Conservation (phyloP, 2,329 filamentous ascomycete genomes). For the Fusarium veterinarium region DNA sequence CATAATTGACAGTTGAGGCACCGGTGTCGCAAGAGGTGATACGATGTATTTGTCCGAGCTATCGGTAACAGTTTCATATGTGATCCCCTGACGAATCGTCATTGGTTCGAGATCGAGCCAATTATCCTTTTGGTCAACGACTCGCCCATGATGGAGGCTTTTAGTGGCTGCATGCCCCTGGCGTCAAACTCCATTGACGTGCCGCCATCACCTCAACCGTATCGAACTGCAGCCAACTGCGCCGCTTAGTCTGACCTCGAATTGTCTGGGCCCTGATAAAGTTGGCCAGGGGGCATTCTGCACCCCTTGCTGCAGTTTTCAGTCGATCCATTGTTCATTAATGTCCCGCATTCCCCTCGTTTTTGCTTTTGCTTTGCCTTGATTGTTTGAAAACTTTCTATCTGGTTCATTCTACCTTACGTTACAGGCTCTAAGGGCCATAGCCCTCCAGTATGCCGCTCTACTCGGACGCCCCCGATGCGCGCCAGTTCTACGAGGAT, state of each 20-base stretch:
- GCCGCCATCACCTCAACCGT: constrained; percentile 6
- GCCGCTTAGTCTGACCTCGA: constrained; percentile 28
- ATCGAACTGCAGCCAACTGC: constrained; percentile 8
- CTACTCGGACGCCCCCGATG: constrained; percentile 63
- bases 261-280: constrained; percentile 19
- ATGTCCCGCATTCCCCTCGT: constrained; percentile 26
- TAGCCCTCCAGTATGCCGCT: constrained; percentile 59
- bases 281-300: constrained; percentile 3
- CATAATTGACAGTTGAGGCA: not conserved
- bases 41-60: constrained; percentile 14
- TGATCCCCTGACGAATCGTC: not conserved
- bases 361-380: constrained; percentile 5
- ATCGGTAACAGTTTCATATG: constrained; percentile 11
- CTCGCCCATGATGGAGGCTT: not conserved
- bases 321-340: not conserved
- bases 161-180: constrained; percentile 8
- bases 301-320: constrained; percentile 5
- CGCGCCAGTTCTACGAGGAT: constrained; percentile 61
- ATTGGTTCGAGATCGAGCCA: not conserved
- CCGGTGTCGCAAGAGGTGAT: not conserved
- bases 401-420: not conserved
- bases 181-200: constrained; percentile 21
- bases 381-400: too few relatives aligned
- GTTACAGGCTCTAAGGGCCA: constrained; percentile 14
- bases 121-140: not conserved